phyloP scores from a whole-genome alignment of 768 basidiomycete genomes.

The Boletus reticulatus region DNA sequence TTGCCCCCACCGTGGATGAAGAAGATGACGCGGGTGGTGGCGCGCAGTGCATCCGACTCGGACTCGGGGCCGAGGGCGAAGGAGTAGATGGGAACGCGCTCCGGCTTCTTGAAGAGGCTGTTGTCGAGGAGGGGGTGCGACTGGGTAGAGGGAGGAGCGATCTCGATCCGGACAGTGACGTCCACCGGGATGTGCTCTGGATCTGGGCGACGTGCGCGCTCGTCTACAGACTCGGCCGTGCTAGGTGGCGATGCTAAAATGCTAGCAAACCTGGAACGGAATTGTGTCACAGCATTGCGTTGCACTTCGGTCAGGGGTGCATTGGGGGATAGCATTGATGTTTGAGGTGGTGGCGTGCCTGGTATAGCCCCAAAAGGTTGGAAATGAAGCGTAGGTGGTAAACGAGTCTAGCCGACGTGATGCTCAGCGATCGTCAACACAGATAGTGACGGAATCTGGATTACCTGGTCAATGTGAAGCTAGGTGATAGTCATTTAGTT shows the following conservation, averaged over 20 bases:
- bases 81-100: slow-evolving; percentile 22
- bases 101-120: too few species aligned
- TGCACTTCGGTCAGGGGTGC: slow-evolving; percentile 17
- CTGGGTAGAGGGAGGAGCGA: slow-evolving; percentile 11
- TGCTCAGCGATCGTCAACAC: too few species aligned
- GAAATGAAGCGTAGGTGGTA: too few species aligned
- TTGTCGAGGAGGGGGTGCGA: neutral
- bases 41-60: neutral
- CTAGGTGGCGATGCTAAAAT: neutral
- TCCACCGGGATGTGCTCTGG: slow-evolving; percentile 6
- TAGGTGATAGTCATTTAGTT: too few species aligned
- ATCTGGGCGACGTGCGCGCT: slow-evolving; percentile 7
- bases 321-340: neutral
- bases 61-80: slow-evolving; percentile 6
- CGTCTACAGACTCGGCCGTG: slow-evolving; percentile 10
- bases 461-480: too few species aligned
- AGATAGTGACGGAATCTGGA: too few species aligned
- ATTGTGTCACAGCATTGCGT: slow-evolving; percentile 1
- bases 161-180: slow-evolving; percentile 12
- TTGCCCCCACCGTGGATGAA: slow-evolving; percentile 26
- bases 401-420: too few species aligned
- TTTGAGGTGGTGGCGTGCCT: too few species aligned
- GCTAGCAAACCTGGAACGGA: neutral
- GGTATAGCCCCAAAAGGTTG: too few species aligned
- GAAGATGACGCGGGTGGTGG: slow-evolving; percentile 18